Evolutionary conservation across 1,284 basidiomycete species (phyloP).

Genomic region (Filobasidium uniguttulatum): DNA sequence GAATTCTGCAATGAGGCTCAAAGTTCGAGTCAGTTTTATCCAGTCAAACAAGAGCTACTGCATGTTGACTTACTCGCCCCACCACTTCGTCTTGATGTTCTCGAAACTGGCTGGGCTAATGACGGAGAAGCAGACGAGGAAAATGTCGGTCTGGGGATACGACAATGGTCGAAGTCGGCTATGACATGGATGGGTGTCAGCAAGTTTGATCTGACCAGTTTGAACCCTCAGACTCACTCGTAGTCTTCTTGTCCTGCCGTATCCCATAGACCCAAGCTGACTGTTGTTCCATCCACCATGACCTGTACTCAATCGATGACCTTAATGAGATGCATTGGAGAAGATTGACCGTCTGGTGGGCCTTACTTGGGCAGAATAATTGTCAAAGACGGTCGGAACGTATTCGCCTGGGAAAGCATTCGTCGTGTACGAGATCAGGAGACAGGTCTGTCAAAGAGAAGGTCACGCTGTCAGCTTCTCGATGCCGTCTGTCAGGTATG

Average conservation of each 20-base stretch:
- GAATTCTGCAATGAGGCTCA: slow-evolving; percentile 5
- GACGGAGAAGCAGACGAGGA: slow-evolving; percentile 97
- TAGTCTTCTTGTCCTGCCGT: slow-evolving; percentile 80
- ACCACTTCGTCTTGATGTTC: slow-evolving; percentile 39
- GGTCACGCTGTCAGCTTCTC: background rate
- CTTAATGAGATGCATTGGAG: background rate
- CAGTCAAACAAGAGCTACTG: background rate
- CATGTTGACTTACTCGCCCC: background rate
- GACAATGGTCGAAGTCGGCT: slow-evolving; percentile 93
- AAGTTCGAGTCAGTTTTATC: background rate
- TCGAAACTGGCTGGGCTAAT: slow-evolving; percentile 95
- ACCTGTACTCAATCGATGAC: slow-evolving; percentile 45
- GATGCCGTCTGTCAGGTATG: background rate
- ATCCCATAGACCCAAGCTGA: slow-evolving; percentile 41
- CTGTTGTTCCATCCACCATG: slow-evolving; percentile 97
- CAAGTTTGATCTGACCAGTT: background rate
- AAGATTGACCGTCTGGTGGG: no score
- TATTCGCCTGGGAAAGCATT: slow-evolving; percentile 38
- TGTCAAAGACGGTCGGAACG: slow-evolving; percentile 37
- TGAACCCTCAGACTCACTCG: slow-evolving; percentile 21
- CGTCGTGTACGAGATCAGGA: slow-evolving; percentile 37
- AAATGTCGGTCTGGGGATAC: slow-evolving; percentile 98
- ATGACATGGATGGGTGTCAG: no score
- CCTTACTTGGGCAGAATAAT: slow-evolving; percentile 28
- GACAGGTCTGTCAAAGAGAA: slow-evolving; percentile 26